Percentiles rank a stretch among this genome's conserved stretches.
These are phyloP conservation scores for Drosera spatulata DNA, from an alignment of 179 eudicot species.

Conservation along the genomic window DNA sequence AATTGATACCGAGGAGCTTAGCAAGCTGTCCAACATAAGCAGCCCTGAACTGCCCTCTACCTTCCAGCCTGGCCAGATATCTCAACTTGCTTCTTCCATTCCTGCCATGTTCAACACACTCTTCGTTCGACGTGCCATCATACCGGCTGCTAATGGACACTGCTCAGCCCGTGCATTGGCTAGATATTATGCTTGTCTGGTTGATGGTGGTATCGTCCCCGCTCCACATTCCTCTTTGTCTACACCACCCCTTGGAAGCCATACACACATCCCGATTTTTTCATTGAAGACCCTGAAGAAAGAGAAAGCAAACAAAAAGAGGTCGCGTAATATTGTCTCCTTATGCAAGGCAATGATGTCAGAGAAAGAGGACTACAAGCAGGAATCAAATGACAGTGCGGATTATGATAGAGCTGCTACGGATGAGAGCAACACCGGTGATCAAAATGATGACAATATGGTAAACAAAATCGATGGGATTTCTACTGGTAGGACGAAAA, in stretches of 20 bases:
- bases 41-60: constrained; percentile 56
- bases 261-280: constrained; percentile 58
- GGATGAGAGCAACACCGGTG: constrained; percentile 19
- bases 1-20: constrained; percentile 56
- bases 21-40: constrained; percentile 27
- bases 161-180: constrained; percentile 99
- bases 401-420: constrained; percentile 24
- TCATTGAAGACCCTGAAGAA: constrained; percentile 22
- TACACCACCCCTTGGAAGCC: constrained; percentile 72
- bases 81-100: constrained; percentile 39
- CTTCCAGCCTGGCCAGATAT: constrained; percentile 49
- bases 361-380: constrained; percentile 17
- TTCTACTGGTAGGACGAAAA: background rate
- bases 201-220: constrained; percentile 53
- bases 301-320: constrained; percentile 20
- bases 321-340: constrained; percentile 20
- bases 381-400: constrained; percentile 8
- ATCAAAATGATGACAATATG: background rate
- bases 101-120: constrained; percentile 74
- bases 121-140: constrained; percentile 71
- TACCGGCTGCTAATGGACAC: constrained; percentile 94
- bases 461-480: too few species aligned
- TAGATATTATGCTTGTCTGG: constrained; percentile 85
- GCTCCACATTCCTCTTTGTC: constrained; percentile 50
- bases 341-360: constrained; percentile 37